Percentiles rank a stretch among this genome's conserved stretches.
Evolutionary conservation across 805 yeast genomes (phyloP).

Genomic region (Jamesozyma spencerorum): DNA sequence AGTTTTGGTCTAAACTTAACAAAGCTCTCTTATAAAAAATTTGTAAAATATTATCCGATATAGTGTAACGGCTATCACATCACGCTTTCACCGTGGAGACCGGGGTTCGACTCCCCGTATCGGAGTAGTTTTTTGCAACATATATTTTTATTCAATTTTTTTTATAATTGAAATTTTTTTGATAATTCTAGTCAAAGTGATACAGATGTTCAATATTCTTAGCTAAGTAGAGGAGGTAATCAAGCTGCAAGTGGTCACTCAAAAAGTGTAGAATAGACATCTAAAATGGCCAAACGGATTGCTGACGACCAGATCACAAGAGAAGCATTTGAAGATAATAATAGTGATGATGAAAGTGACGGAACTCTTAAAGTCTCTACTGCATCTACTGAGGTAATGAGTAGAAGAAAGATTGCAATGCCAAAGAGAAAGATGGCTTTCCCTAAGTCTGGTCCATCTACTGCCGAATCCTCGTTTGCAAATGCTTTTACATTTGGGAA

Average conservation of each 20-base stretch:
- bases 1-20: too few relatives aligned
- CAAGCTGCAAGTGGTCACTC: background rate
- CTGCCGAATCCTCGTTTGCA: conserved; percentile 12
- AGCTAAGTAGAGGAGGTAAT: too few relatives aligned
- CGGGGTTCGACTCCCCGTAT: conserved; percentile 35
- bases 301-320: conserved; percentile 57
- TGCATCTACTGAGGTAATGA: conserved; percentile 56
- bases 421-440: conserved; percentile 38
- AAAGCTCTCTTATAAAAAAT: too few relatives aligned
- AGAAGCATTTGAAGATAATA: conserved; percentile 33
- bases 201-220: too few relatives aligned
- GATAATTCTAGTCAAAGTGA: too few relatives aligned
- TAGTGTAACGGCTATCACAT: conserved; percentile 34
- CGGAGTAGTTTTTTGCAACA: conserved; percentile 19
- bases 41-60: conserved; percentile 24
- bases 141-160: background rate
- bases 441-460: conserved; percentile 1
- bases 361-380: conserved; percentile 34
- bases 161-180: background rate
- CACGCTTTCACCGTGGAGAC: conserved; percentile 34
- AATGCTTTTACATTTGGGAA: conserved; percentile 14
- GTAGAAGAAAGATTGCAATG: conserved; percentile 59
- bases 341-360: conserved; percentile 34
- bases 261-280: too few relatives aligned
- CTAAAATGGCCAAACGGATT: conserved; percentile 53